Evolutionary conservation across 2,329 filamentous ascomycete species (phyloP), one percentile per base, ranked within the genome.

Genomic region (Cyphellophora europaea): DNA sequence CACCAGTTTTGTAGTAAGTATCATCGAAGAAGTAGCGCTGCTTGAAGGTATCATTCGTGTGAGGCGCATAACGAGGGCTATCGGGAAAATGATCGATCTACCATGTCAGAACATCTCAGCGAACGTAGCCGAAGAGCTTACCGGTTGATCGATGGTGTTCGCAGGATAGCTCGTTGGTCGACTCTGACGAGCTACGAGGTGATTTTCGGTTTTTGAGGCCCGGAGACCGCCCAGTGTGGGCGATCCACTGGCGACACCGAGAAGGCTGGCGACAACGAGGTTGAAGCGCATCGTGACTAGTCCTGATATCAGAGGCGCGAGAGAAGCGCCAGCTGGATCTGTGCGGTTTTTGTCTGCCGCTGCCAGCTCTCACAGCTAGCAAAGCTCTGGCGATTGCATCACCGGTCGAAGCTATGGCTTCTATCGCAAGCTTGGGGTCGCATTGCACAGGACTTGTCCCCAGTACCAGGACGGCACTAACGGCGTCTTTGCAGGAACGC

Each of bases 21-120:
- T 60, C 56, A 42, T 70, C 69, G 30, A 72, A 67, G 47, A 67
- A 72, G 49, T 71, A 75, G 28, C 68, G 62, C 49, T 74, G 70
- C 35, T 61, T 58, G 48, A 73, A 74, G 2, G 67, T 74, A 15
- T 56, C 64, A 37, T 36, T 43, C 13, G 37, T 43, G 19, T 41
- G 37, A 27, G 43, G 40, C 12, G 30, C 35, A 27, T 43, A 45
- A 16, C 43, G 37, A 17, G 39, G 30, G 25, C 35, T 39, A 14
- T 42, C 40, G 13, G 35, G 42, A 25, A 46, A 48, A 27, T 48
- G 45, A 29, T 48, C 45, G n/a, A 48, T 48, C 11, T 31, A 13
- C 32, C 21, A n/a, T 8, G 21, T 25, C n/a, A 25, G 21, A 25
- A 25, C 21, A 25, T n/a, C 8, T 25, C 10, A 13, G 13, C 10